A percentile compares a stretch with the other conserved stretches of the same genome.
These are phyloP conservation scores for Rhizomucor pusillus DNA, from an alignment of 371 early-diverging fungal genomes.

Conservation along the genomic window DNA sequence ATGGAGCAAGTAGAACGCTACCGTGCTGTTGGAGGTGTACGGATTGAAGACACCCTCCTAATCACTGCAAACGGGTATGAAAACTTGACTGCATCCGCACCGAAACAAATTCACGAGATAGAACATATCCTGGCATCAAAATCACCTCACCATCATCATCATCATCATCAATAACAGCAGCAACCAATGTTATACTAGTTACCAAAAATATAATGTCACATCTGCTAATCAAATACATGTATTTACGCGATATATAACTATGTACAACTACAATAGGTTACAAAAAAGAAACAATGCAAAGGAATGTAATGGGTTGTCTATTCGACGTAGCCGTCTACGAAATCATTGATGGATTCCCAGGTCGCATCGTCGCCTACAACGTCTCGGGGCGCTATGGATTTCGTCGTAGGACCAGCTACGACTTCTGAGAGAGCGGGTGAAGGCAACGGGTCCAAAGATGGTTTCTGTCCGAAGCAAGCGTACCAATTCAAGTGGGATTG, in stretches of 20 bases:
- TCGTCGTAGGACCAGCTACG: slow-evolving; percentile 7
- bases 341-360: slow-evolving; percentile 35
- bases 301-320: slow-evolving; percentile 3
- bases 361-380: slow-evolving; percentile 6
- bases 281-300: too few species aligned
- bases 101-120: slow-evolving; percentile 69
- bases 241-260: not conserved
- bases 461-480: slow-evolving; percentile 22
- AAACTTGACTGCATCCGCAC: slow-evolving; percentile 65
- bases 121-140: slow-evolving; percentile 49
- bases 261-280: not conserved
- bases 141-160: too few species aligned
- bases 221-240: not conserved
- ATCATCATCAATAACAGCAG: too few species aligned
- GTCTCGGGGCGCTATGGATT: not conserved
- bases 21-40: slow-evolving; percentile 80
- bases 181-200: too few species aligned
- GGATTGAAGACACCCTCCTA: slow-evolving; percentile 88
- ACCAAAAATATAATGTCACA: too few species aligned
- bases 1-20: slow-evolving; percentile 62
- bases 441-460: slow-evolving; percentile 5
- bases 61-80: slow-evolving; percentile 68
- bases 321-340: slow-evolving; percentile 32
- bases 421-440: not conserved
- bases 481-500: slow-evolving; percentile 29